phyloP scores from a whole-genome alignment of 1,284 basidiomycete species.

The Tylopilus orsonianus region DNA sequence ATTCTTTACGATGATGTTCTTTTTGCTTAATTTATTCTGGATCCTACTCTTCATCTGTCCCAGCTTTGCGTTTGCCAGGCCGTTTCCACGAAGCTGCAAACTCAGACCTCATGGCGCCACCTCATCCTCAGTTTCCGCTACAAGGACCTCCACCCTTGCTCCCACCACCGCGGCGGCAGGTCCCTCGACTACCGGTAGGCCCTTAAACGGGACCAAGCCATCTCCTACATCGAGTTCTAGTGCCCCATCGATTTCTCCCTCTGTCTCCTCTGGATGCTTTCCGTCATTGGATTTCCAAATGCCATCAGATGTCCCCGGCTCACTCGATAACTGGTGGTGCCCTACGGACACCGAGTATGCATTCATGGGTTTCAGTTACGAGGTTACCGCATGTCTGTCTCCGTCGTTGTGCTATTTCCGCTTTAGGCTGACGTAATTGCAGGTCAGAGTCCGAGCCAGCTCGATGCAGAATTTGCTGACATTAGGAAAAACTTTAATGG shows the following conservation, averaged over 20 bases:
- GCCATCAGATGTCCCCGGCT: constrained; percentile 48
- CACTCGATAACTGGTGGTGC: constrained; percentile 67
- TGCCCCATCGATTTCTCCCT: background rate
- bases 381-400: constrained; percentile 55
- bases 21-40: background rate
- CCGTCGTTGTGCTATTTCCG: background rate
- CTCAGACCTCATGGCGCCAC: background rate
- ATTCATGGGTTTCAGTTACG: constrained; percentile 74
- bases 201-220: background rate
- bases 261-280: constrained; percentile 41
- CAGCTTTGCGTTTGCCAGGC: constrained; percentile 9
- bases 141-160: background rate
- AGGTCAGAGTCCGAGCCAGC: constrained; percentile 50
- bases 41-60: constrained; percentile 11
- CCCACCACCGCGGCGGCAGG: background rate
- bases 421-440: background rate
- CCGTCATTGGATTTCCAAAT: constrained; percentile 58
- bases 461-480: constrained; percentile 61
- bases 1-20: constrained; percentile 10
- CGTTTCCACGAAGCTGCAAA: constrained; percentile 17
- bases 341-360: constrained; percentile 59
- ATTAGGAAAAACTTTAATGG: constrained; percentile 60
- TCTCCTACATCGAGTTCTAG: constrained; percentile 1
- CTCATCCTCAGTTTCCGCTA: background rate
- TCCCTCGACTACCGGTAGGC: background rate